These are phyloP conservation scores for Alisma plantagoaquatica DNA, from an alignment of 106 monocot species.

Conservation along the genomic window DNA sequence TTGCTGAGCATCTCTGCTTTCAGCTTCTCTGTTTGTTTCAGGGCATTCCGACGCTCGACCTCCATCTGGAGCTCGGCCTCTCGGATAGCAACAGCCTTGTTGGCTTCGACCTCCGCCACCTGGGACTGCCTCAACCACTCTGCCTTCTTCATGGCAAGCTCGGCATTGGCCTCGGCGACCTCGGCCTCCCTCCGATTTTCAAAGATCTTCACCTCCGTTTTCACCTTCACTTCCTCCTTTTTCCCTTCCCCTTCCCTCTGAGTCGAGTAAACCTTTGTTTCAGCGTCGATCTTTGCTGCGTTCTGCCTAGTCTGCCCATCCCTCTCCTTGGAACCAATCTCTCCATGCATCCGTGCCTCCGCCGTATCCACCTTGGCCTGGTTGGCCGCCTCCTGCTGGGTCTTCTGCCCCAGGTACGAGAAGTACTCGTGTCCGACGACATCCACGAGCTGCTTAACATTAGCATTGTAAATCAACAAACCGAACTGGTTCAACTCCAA, in stretches of 20 bases:
- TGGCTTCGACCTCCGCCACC: constrained; percentile 57
- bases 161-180: constrained; percentile 57
- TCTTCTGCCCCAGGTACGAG: constrained; percentile 75
- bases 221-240: constrained; percentile 56
- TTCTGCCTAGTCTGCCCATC: constrained; percentile 52
- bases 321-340: constrained; percentile 48
- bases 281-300: constrained; percentile 58
- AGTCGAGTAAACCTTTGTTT: constrained; percentile 55
- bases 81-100: constrained; percentile 49
- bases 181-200: constrained; percentile 66
- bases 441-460: constrained; percentile 68
- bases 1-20: constrained; percentile 59
- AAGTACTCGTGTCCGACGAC: constrained; percentile 59
- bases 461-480: constrained; percentile 56
- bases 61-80: constrained; percentile 82
- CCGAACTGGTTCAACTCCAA: constrained; percentile 64
- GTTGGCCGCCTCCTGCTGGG: constrained; percentile 61
- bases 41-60: constrained; percentile 63
- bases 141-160: constrained; percentile 71
- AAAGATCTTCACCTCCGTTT: constrained; percentile 51
- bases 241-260: constrained; percentile 51
- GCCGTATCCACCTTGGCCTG: constrained; percentile 68
- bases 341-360: constrained; percentile 73
- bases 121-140: constrained; percentile 38
- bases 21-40: constrained; percentile 63